Base-by-base conservation (phyloP, 2,329 filamentous ascomycete genomes). In the Aspergillus japonicus region DNA sequence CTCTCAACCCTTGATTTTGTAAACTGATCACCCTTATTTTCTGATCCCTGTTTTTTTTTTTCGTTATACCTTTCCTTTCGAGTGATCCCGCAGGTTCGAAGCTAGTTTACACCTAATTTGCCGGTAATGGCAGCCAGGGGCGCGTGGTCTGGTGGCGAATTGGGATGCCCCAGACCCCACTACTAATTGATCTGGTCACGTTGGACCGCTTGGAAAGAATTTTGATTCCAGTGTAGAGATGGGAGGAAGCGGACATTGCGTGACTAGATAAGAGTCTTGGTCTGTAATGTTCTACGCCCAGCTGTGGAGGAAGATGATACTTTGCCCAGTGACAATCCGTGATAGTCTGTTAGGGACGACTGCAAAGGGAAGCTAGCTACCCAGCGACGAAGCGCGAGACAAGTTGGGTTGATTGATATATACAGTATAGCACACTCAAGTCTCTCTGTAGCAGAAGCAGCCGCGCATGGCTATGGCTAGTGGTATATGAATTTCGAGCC, bases 51-150 rank as follows among this genome's bases (percentile, higher is more conserved):
- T 29, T 8, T 8, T 29, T 26, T 29, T 29, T 19, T 6, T 58
- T 62, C n/a, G n/a, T n/a, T 68, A 57, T 39, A 26, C 29, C 47
- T 56, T 57, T 31, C 44, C 47, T 42, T 42, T 19, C 44, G 39
- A 50, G 61, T 55, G 49, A 69, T 70, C 64, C 69, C 69, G 71
- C 72, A 72, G 69, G 72, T 68, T 68, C 69, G 67, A 73, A 74
- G 71, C 57, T 73, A 73, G 64, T 73, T 61, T 62, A 58, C 58
- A 23, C 54, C 49, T 33, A 59, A 33, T 42, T 26, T 51, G 50
- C 51, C 57, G n/a, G 44, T 19, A 50, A 50, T 60, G 54, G 54
- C 39, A 48, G 35, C 55, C 26, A 33, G 31, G 24, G 47, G 42
- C 42, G 47, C 19, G 50, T 57, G 47, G 35, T 57, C 19, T 54